Evolutionary conservation across 176 grass and related monocot species (phyloP).

Genomic region (Urochloa ruziziensis): DNA sequence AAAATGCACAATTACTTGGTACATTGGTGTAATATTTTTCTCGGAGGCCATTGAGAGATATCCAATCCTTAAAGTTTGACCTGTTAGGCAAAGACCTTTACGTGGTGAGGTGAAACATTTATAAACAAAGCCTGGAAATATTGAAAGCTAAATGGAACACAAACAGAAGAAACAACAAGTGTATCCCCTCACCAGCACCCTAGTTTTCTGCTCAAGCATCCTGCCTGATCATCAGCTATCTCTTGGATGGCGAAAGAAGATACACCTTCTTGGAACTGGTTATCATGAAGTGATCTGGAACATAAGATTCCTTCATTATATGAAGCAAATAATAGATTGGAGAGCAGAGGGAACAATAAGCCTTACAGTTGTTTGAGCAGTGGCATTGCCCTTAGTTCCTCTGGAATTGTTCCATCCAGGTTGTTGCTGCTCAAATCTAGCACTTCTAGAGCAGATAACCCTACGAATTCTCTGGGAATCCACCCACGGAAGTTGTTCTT

Average conservation of each 20-base stretch:
- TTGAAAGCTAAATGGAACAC: neutral
- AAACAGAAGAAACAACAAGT: neutral
- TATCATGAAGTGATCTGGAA: constrained; percentile 55
- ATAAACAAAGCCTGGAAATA: constrained; percentile 15
- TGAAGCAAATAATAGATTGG: constrained; percentile 2
- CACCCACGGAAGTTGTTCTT: constrained; percentile 66
- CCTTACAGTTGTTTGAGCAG: constrained; percentile 74
- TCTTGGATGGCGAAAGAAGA: constrained; percentile 16
- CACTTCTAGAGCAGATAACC: constrained; percentile 65
- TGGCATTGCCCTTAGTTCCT: constrained; percentile 63
- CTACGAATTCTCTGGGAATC: constrained; percentile 81
- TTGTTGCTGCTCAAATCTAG: constrained; percentile 85
- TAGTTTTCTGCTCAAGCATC: constrained; percentile 59
- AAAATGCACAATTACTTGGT: constrained; percentile 42
- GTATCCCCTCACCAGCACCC: constrained; percentile 49
- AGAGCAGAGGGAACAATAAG: neutral
- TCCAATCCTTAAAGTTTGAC: constrained; percentile 31
- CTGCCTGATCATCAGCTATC: constrained; percentile 18
- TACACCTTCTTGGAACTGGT: constrained; percentile 41
- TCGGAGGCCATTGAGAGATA: constrained; percentile 15
- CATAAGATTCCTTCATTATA: constrained; percentile 19
- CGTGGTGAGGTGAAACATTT: constrained; percentile 22
- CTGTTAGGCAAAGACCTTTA: constrained; percentile 33
- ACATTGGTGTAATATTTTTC: constrained; percentile 41
- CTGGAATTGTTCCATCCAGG: constrained; percentile 65